Base-by-base conservation (phyloP, 306 rosid genomes). In the Canavalia ensiformis region DNA sequence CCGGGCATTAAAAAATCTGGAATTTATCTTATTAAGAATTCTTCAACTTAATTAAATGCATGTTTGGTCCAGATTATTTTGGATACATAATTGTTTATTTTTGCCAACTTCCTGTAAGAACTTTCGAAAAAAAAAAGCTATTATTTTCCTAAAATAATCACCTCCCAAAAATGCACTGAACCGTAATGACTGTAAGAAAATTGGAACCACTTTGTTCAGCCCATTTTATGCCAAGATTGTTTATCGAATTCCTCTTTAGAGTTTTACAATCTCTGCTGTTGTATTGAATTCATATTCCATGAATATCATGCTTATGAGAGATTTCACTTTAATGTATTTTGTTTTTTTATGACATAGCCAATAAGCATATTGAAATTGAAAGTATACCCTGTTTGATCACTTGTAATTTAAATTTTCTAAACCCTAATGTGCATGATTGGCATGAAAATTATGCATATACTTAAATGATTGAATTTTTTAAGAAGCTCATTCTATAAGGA, bases 361-460 rank as follows among this genome's bases (percentile, higher is more conserved):
- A 18, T 18, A 77, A 10, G 34, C 74, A 66, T 65, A 3, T 37
- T 1, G 12, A 50, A 77, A 18, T 76, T 56, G 42, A 60, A 50
- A 60, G 54, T 76, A 25, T 65, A 18, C 71, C 62, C 49, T 33
- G 55, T 41, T 49, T 34, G 46, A 63, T 76, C 72, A 49, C 35
- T 42, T 68, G 0, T 35, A 50, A 11, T 29, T 51, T 11, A 11
- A 1, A 5, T 65, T 64, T 51, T 42, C 11, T 42, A 18, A 50
- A n/a, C 44, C 29, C 50, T 37, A 6, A 47, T 7, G 13, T 62
- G 60, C 49, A 49, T 34, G 72, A 49, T 63, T 34, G 13, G 46
- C 63, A 63, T 77, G 64, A 28, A 56, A 50, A 8, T 44, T 50
- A 45, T 45, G 54, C 63, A 51, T 35, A 51, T 35, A 13, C 51